Base-by-base conservation (phyloP, 805 yeast genomes). In the Kodamaea laetipori region DNA sequence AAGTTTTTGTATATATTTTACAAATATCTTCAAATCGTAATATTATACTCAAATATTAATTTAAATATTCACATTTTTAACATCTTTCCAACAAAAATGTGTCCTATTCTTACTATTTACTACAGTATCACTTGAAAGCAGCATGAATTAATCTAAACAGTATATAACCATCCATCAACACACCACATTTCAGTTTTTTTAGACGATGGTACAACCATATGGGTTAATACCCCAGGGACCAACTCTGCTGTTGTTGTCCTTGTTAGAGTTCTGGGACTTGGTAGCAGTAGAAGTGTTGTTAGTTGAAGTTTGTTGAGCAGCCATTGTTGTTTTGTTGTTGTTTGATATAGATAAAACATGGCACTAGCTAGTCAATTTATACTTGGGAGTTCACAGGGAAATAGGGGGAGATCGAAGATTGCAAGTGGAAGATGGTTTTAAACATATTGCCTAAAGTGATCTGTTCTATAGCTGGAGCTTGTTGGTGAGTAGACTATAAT, bases 221-320 rank as follows among this genome's bases (percentile, higher is more conserved):
- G 34, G 34, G 34, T 30, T 30, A 11, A 30, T 15, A 30, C 34
- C 34, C 34, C 34, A 30, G 10, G 34, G 4, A 30, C 34, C 34
- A 7, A 8, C 17, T 12, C 34, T n/a, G 34, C 5, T n/a, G 8
- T 15, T 30, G 34, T 30, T 28, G 15, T 28, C 34, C 34, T 30
- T 30, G 11, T 15, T 15, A 30, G 34, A 17, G 19, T 30, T 30
- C 19, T 30, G 15, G 19, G 34, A 30, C 34, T 30, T 30, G 34
- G 13, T 30, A 4, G 34, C 34, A 30, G 15, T 13, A 4, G 17
- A n/a, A 30, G 34, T 4, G 19, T 12, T 15, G 34, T 15, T 30
- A 5, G 34, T 13, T 4, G 34, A 30, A 30, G 34, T 30, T 30
- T 30, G 34, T 30, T 30, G 34, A 30, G 34, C 34, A 15, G 34